A percentile compares a stretch with the other conserved stretches of the same genome.
These are phyloP conservation scores for Aaosphaeria arxii DNA, from an alignment of 2,329 filamentous ascomycete species.

Conservation along the genomic window DNA sequence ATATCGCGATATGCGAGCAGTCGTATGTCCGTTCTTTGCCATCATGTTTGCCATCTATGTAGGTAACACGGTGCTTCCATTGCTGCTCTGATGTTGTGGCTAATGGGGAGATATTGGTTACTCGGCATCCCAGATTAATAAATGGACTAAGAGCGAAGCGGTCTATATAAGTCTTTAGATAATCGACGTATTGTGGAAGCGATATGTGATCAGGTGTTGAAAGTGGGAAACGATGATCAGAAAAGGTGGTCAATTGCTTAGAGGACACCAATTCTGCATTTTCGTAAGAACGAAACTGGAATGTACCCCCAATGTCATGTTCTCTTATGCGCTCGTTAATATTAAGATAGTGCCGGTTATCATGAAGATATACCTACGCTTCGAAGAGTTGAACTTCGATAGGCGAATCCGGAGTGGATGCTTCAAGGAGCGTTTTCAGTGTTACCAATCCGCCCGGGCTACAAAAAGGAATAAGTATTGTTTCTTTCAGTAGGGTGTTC, in stretches of 20 bases:
- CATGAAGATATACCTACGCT: conserved; percentile 14
- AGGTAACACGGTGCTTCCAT: conserved; percentile 29
- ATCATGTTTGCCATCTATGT: conserved; percentile 11
- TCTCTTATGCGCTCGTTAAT: conserved; percentile 17
- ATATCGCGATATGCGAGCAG: conserved; percentile 28
- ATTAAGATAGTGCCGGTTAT: background rate
- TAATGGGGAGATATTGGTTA: conserved; percentile 18
- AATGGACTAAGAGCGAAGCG: conserved; percentile 18
- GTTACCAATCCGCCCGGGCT: conserved; percentile 27
- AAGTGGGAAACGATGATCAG: conserved; percentile 45
- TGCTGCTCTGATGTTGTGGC: conserved; percentile 11
- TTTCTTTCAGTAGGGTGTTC: no score
- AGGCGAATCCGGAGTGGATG: conserved; percentile 26
- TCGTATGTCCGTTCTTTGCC: conserved; percentile 18
- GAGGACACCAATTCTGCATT: conserved; percentile 52
- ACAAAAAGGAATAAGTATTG: background rate
- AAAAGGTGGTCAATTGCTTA: conserved; percentile 51
- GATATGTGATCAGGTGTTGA: conserved; percentile 38
- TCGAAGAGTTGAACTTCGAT: conserved; percentile 48
- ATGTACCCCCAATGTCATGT: conserved; percentile 47
- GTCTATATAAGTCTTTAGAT: conserved; percentile 25
- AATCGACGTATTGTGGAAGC: conserved; percentile 29
- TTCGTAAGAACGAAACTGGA: conserved; percentile 48
- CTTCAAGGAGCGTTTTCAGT: conserved; percentile 27
- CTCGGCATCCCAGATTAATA: conserved; percentile 25